These are phyloP conservation scores for Cicer cuneatum DNA, from an alignment of 306 rosid genomes.

Conservation along the genomic window DNA sequence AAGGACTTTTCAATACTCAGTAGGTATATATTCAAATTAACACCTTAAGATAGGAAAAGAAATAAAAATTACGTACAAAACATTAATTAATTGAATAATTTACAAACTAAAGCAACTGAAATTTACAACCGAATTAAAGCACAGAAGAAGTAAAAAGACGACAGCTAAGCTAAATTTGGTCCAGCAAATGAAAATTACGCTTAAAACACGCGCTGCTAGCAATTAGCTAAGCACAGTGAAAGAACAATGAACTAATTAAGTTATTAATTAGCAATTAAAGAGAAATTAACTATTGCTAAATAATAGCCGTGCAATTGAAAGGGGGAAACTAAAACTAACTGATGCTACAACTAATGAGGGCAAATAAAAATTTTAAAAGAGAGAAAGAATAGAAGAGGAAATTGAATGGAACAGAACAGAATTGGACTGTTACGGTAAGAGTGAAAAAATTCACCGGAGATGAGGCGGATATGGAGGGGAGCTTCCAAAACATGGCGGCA, in stretches of 20 bases:
- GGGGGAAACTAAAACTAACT: slow-evolving; percentile 5
- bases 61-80: slow-evolving; percentile 21
- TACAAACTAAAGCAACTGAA: slow-evolving; percentile 3
- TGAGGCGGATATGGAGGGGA: slow-evolving; percentile 81
- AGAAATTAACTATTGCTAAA: not conserved
- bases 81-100: slow-evolving; percentile 23
- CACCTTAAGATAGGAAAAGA: not conserved
- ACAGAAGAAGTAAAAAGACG: slow-evolving; percentile 10
- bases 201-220: not conserved
- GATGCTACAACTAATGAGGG: slow-evolving; percentile 10
- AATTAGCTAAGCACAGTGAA: slow-evolving; percentile 11
- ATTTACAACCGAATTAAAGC: slow-evolving; percentile 6
- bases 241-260: slow-evolving; percentile 1
- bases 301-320: slow-evolving; percentile 4
- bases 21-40: not conserved
- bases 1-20: not conserved
- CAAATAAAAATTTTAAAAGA: not conserved
- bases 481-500: slow-evolving; percentile 96
- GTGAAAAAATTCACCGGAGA: slow-evolving; percentile 73
- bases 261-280: slow-evolving; percentile 13
- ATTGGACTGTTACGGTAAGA: not conserved
- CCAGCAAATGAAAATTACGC: slow-evolving; percentile 24
- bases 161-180: slow-evolving; percentile 36
- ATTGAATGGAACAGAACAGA: slow-evolving; percentile 3
- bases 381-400: not conserved